A percentile compares a stretch with the other conserved stretches of the same genome.
These are phyloP conservation scores for Spathaspora girioi DNA, from an alignment of 805 yeast species.

Conservation along the genomic window DNA sequence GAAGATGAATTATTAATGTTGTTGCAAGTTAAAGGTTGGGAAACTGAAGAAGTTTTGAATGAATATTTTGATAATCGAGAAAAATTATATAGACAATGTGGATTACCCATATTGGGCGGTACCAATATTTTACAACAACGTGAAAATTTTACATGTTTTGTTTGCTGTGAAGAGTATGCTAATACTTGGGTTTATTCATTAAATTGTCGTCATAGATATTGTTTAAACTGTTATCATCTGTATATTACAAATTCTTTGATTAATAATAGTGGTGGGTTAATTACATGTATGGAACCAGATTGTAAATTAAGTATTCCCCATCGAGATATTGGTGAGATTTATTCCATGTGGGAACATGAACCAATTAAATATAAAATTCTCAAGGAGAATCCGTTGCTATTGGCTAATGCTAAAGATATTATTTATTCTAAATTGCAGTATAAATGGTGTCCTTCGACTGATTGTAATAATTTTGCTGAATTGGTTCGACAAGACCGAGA, in stretches of 20 bases:
- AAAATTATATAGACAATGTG: conserved; percentile 23
- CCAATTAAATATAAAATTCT: conserved; percentile 13
- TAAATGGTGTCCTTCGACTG: conserved; percentile 85
- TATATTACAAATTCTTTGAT: conserved; percentile 49
- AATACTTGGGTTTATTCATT: conserved; percentile 41
- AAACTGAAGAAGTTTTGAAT: conserved; percentile 34
- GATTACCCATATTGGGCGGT: conserved; percentile 14
- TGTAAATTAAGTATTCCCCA: conserved; percentile 45
- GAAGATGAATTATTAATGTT: conserved; percentile 30
- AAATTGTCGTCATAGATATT: conserved; percentile 69
- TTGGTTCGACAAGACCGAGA: conserved; percentile 8
- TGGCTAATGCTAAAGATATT: conserved; percentile 44
- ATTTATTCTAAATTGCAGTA: conserved; percentile 48
- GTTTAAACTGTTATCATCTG: conserved; percentile 62
- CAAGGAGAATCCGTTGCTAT: conserved; percentile 29
- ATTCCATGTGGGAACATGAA: conserved; percentile 4
- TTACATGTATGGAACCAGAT: conserved; percentile 64
- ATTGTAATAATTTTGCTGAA: conserved; percentile 61
- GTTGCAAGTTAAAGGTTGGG: conserved; percentile 39
- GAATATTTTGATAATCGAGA: conserved; percentile 29
- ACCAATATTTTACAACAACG: conserved; percentile 10
- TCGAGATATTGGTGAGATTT: conserved; percentile 28
- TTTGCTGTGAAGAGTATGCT: conserved; percentile 66
- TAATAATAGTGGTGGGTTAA: conserved; percentile 35
- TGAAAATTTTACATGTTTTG: conserved; percentile 45